Percentiles rank a stretch among this genome's conserved stretches.
These are phyloP conservation scores for Balamuthia mandrillaris DNA, from an alignment of 208 protist species.

Conservation along the genomic window DNA sequence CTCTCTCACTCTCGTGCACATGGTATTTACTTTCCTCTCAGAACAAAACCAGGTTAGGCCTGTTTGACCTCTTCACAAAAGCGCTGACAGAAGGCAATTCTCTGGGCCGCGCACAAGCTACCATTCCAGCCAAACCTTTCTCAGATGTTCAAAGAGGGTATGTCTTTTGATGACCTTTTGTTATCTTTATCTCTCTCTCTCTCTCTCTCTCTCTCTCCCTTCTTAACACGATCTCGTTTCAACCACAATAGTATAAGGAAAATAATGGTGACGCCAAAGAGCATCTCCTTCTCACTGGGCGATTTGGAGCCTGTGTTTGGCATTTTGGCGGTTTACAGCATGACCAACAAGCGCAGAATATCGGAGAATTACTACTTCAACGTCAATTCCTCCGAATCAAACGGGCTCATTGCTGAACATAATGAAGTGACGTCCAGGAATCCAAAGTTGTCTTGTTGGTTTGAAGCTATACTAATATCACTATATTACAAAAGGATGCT, in stretches of 20 bases:
- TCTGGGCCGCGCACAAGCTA: not conserved
- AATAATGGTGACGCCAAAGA: not conserved
- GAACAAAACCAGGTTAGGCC: not conserved
- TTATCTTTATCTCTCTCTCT: not conserved
- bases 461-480: too few species aligned
- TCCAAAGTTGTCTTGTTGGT: too few species aligned
- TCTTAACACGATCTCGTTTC: too few species aligned
- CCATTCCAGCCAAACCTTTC: not conserved
- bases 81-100: constrained; percentile 34
- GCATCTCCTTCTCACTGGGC: constrained; percentile 11
- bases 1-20: too few species aligned
- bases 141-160: not conserved
- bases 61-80: constrained; percentile 16
- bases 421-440: too few species aligned
- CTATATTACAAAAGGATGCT: too few species aligned
- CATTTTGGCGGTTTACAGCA: constrained; percentile 7
- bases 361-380: constrained; percentile 52
- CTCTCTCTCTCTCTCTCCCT: not conserved
- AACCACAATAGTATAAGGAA: not conserved
- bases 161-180: not conserved
- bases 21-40: not conserved
- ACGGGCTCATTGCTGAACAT: too few species aligned
- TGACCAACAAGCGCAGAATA: constrained; percentile 12
- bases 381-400: too few species aligned
- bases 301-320: constrained; percentile 43